Base-by-base conservation (phyloP, 1,139 yeast genomes). In the Geotrichum histeridarum region DNA sequence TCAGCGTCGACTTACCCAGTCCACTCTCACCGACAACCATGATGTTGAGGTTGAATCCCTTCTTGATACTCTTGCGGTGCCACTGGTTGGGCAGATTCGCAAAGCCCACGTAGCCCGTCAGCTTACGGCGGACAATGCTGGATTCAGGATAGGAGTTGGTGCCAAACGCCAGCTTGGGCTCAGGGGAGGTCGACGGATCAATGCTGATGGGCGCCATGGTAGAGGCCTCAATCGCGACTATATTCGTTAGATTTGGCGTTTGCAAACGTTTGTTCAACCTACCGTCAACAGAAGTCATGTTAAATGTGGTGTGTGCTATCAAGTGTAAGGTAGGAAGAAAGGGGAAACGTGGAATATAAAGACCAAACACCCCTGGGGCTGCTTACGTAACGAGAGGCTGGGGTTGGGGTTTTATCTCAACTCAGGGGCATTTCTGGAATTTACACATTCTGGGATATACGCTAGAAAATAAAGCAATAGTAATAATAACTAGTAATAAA, bases 21-120 rank as follows among this genome's bases (percentile, higher is more conserved):
- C 99, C 98, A 60, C 85, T 77, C 73, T 89, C 96, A 35, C 95
- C 96, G 57, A 87, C 59, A 15, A 56, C 59, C 59, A 56, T 56
- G 17, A 56, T 49, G 69, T 93, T 94, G 70, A 94, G 81, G 65
- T 77, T 81, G 78, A 93, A 94, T n/a, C 99, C 99, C 70, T 93
- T 82, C 73, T 93, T 85, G 61, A 91, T 84, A 5, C 95, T 84
- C 72, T 88, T 90, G 73, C 96, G 83, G 74, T 93, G 98, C 97
- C 98, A 93, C 76, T 94, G 99, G 70, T 91, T 93, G 57, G 99
- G 99, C 66, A 94, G 79, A 73, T 91, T 94, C 63, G 98, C 96
- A 73, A 94, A 94, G 4, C 99, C 99, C 57, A 94, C 99, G 70
- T 86, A 91, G 6, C 96, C 94, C 62, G 84, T 86, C 64, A 91